These are phyloP conservation scores for Collybiopsis confluens DNA, from an alignment of 768 basidiomycete genomes.

Conservation along the genomic window DNA sequence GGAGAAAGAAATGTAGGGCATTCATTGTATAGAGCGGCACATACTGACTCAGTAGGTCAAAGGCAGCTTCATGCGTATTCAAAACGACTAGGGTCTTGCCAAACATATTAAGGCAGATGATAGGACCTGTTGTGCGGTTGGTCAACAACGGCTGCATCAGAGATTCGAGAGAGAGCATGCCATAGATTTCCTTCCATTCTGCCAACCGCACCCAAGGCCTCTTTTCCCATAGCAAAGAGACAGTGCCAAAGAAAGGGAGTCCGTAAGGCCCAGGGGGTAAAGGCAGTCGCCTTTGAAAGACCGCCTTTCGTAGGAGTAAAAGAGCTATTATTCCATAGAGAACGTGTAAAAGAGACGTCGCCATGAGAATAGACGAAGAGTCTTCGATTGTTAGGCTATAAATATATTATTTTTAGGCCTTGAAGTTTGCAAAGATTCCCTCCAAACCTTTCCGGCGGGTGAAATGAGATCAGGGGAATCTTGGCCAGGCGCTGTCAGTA, in stretches of 20 bases:
- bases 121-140: constrained; percentile 5
- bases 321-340: neutral
- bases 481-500: neutral
- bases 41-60: constrained; percentile 20
- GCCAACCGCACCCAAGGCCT: constrained; percentile 14
- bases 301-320: neutral
- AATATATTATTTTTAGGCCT: neutral
- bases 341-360: neutral
- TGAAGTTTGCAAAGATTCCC: too few relatives aligned
- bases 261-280: constrained; percentile 18
- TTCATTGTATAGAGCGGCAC: neutral
- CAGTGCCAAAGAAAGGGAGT: constrained; percentile 18
- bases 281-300: neutral
- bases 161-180: constrained; percentile 6
- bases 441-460: too few relatives aligned
- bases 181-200: constrained; percentile 14
- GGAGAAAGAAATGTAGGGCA: constrained; percentile 1
- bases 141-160: neutral
- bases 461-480: too few relatives aligned
- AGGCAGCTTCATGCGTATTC: constrained; percentile 22
- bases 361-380: neutral
- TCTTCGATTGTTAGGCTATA: neutral
- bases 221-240: constrained; percentile 15
- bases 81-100: constrained; percentile 19
- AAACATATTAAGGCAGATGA: constrained; percentile 9